Base-by-base conservation (phyloP, 2,329 filamentous ascomycete species). In the Helotiales sp. region DNA sequence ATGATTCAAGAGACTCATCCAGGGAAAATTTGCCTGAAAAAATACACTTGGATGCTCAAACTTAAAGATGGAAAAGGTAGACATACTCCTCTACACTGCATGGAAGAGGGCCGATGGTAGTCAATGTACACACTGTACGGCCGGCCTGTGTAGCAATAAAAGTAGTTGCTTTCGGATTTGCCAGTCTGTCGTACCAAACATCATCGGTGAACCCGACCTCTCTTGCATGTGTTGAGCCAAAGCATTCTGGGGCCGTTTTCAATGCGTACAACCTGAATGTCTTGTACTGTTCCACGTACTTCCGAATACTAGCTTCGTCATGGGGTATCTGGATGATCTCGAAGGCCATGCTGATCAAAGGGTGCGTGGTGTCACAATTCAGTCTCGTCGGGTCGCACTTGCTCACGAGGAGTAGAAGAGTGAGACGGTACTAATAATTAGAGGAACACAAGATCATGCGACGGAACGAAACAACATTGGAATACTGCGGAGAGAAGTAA, bases 221-320 rank as follows among this genome's bases (percentile, higher is more conserved):
- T 62, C 78, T 74, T 30, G 72, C 75, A 64, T 80, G 78, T 3
- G 75, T 81, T 22, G 80, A 81, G 3, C 77, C 77, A 67, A 81
- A 82, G 22, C 77, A 76, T 76, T 74, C 68, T 4, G 75, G 75
- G n/a, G 70, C 67, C 1, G 68, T 66, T 55, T 73, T 69, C 17
- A 75, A 66, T 0, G 72, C 65, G 11, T 73, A 54, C 13, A 75
- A 72, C 61, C 74, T 73, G 58, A 75, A 74, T 1, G 64, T 68
- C 28, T 76, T 76, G 66, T 71, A 72, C 17, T 61, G 68, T 54
- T 71, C 69, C 50, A 74, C 50, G 60, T 68, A 69, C 34, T 45
- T 50, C 40, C 63, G 65, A 30, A 73, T 60, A 64, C 66, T 68
- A 26, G 72, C 71, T 22, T 72, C 70, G 45, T 74, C 71, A 64